A percentile compares a stretch with the other conserved stretches of the same genome.
These are phyloP conservation scores for Spathaspora girioi DNA, from an alignment of 805 yeast genomes.

Conservation along the genomic window DNA sequence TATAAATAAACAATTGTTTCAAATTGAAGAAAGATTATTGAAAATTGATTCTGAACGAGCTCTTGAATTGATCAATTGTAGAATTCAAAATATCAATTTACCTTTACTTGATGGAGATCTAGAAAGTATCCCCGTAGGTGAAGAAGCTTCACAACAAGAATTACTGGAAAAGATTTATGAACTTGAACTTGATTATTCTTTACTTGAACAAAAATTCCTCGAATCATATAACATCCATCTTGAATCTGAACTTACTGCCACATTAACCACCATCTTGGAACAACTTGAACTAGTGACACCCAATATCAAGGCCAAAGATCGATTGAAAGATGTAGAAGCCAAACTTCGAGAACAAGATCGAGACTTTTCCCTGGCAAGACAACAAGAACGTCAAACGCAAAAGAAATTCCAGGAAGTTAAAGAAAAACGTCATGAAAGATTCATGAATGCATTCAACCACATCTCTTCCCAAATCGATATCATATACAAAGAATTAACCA, in stretches of 20 bases:
- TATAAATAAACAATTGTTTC: slow-evolving; percentile 30
- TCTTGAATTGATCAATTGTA: slow-evolving; percentile 64
- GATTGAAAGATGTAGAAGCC: slow-evolving; percentile 64
- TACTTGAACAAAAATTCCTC: slow-evolving; percentile 41
- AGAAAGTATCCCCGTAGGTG: slow-evolving; percentile 59
- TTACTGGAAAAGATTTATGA: slow-evolving; percentile 34
- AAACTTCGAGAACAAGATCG: slow-evolving; percentile 58
- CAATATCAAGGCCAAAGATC: slow-evolving; percentile 75
- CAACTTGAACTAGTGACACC: slow-evolving; percentile 60
- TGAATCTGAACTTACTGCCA: slow-evolving; percentile 33
- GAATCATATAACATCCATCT: slow-evolving; percentile 36
- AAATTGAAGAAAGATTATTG: slow-evolving; percentile 51
- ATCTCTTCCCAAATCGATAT: slow-evolving; percentile 68
- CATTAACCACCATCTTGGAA: slow-evolving; percentile 28
- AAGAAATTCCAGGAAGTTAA: slow-evolving; percentile 59
- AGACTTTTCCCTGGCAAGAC: slow-evolving; percentile 61
- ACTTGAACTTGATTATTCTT: slow-evolving; percentile 53
- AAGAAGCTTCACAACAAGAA: slow-evolving; percentile 23
- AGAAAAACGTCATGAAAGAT: slow-evolving; percentile 53
- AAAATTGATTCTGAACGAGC: slow-evolving; percentile 53
- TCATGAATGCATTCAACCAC: slow-evolving; percentile 73
- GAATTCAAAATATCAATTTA: slow-evolving; percentile 61
- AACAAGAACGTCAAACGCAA: slow-evolving; percentile 51
- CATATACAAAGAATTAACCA: slow-evolving; percentile 84
- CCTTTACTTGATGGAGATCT: slow-evolving; percentile 63